Percentiles rank a stretch among this genome's conserved stretches.
Conservation (phyloP, 2,329 filamentous ascomycete genomes). For the Cladorrhinum sp. region DNA sequence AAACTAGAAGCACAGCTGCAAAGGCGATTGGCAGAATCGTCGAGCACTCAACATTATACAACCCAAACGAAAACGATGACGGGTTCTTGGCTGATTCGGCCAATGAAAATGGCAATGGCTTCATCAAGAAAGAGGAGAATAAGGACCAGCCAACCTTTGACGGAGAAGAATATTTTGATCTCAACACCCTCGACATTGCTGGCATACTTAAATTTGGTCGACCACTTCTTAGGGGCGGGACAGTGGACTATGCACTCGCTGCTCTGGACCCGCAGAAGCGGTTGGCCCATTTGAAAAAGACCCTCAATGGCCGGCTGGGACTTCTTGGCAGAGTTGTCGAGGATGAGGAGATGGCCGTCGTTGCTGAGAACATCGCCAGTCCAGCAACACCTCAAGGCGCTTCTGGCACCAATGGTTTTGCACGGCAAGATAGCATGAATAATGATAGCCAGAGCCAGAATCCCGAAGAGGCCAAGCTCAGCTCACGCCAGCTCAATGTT, state of each 20-base stretch:
- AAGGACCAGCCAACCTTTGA: constrained; percentile 42
- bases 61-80: constrained; percentile 77
- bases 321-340: constrained; percentile 81
- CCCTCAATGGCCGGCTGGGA: constrained; percentile 75
- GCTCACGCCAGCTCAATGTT: constrained; percentile 90
- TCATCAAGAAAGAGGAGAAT: constrained; percentile 61
- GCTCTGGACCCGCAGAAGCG: constrained; percentile 77
- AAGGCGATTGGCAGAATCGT: constrained; percentile 94
- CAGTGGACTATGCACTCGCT: constrained; percentile 81
- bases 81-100: constrained; percentile 34
- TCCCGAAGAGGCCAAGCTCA: constrained; percentile 69
- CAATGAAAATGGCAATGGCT: constrained; percentile 42
- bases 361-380: constrained; percentile 55
- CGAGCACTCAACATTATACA: constrained; percentile 80
- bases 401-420: constrained; percentile 31
- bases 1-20: constrained; percentile 87
- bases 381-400: constrained; percentile 47
- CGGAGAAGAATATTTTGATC: constrained; percentile 63
- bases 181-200: constrained; percentile 73
- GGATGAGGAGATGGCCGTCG: constrained; percentile 70
- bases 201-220: constrained; percentile 81
- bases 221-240: constrained; percentile 78
- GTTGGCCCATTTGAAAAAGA: constrained; percentile 85
- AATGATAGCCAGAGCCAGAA: constrained; percentile 39
- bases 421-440: constrained; percentile 32